Base-by-base conservation (phyloP, 441 rosid genomes). In the Populus hybrid region DNA sequence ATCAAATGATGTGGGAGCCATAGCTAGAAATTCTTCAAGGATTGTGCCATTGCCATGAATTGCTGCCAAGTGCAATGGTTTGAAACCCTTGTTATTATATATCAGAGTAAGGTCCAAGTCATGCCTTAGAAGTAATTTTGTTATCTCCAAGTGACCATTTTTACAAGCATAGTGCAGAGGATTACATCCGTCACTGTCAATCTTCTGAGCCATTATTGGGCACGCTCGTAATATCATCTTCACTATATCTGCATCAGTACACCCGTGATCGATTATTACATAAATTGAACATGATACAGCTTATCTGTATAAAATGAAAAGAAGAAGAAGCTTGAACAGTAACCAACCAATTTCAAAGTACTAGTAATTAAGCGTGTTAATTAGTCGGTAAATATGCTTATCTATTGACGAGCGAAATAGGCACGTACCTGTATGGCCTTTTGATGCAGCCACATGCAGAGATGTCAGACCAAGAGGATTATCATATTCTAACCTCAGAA, bases 21-120 rank as follows among this genome's bases (percentile, higher is more conserved):
- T 35, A n/a, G 57, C 26, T 72, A 87, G 16, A 38, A 87, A 79
- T 40, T 66, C 70, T 30, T 6, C 2, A 7, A 83, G 79, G 69
- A 83, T 82, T 10, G 32, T 38, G 32, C 5, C 34, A 5, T 75
- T 67, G 9, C 82, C 85, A 2, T 74, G 77, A 71, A 82, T 78
- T 8, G 81, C 85, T 28, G 83, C 89, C 73, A 80, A 69, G 70
- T 86, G 86, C 79, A 83, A 40, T 3, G 84, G 86, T 4, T 85
- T 83, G 73, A 75, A 73, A 32, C 85, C 85, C 24, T 35, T 18
- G 11, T 77, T 70, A 70, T 83, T 75, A 18, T 67, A 70, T 3
- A 50, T 40, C 46, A 42, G 16, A 35, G 80, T 75, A 5, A 64
- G 69, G 1, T 32, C 69, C 9, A 57, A 32, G 16, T 76, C 84